phyloP scores from a whole-genome alignment of 192 early-diverging fungal genomes.

The Entomortierella parvispora region DNA sequence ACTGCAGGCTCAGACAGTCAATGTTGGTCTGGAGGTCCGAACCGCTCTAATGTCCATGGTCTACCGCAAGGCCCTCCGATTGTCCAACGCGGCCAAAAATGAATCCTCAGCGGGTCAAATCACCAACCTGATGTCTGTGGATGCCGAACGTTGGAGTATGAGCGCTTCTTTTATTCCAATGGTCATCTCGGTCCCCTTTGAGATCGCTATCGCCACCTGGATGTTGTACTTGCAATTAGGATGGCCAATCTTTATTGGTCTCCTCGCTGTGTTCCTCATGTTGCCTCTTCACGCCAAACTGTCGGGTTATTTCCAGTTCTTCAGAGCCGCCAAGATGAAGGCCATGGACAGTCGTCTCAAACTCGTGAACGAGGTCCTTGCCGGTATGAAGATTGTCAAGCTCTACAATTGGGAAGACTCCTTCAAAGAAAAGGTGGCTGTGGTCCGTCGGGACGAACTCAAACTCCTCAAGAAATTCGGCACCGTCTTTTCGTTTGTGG shows the following conservation, averaged over 20 bases:
- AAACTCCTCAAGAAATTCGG: slow-evolving; percentile 2
- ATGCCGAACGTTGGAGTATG: slow-evolving; percentile 38
- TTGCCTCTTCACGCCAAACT: slow-evolving; percentile 22
- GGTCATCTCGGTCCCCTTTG: slow-evolving; percentile 14
- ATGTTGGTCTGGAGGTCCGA: slow-evolving; percentile 33
- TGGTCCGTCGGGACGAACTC: slow-evolving; percentile 1
- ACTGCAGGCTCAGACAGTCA: background rate
- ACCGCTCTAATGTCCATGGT: slow-evolving; percentile 48
- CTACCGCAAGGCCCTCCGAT: slow-evolving; percentile 41
- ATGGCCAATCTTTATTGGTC: slow-evolving; percentile 14
- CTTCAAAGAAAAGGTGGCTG: slow-evolving; percentile 6
- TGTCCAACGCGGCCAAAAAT: slow-evolving; percentile 30
- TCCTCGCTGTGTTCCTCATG: slow-evolving; percentile 6
- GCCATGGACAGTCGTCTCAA: slow-evolving; percentile 37
- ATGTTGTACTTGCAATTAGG: slow-evolving; percentile 32
- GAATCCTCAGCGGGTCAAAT: slow-evolving; percentile 46
- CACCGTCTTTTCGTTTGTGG: slow-evolving; percentile 4
- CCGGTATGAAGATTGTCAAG: slow-evolving; percentile 51
- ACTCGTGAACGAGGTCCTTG: slow-evolving; percentile 35
- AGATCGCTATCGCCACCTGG: slow-evolving; percentile 10
- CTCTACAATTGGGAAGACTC: slow-evolving; percentile 24
- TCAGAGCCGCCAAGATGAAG: slow-evolving; percentile 19
- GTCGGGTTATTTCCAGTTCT: slow-evolving; percentile 11
- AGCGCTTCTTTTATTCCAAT: background rate
- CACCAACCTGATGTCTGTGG: slow-evolving; percentile 49